phyloP scores from a whole-genome alignment of 495 filamentous ascomycete genomes.

The Parathielavia hyrcaniae region DNA sequence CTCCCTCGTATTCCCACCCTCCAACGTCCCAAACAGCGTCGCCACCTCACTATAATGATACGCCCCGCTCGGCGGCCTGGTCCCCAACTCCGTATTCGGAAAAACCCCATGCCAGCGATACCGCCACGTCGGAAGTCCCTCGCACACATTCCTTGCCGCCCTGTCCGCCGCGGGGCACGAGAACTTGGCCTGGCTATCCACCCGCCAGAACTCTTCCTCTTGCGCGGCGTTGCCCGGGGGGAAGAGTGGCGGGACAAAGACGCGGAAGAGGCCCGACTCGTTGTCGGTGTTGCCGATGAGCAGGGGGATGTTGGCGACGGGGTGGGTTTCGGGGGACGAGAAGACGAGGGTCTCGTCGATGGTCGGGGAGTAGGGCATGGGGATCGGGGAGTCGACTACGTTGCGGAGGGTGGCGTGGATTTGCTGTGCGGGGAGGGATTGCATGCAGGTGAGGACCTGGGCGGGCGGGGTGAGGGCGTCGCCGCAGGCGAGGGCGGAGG shows the following conservation, averaged over 20 bases:
- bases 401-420: constrained; percentile 20
- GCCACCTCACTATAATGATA: constrained; percentile 39
- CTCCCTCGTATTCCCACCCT: constrained; percentile 4
- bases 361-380: constrained; percentile 41
- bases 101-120: constrained; percentile 50
- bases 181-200: constrained; percentile 27
- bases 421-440: constrained; percentile 24
- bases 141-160: constrained; percentile 29
- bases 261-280: constrained; percentile 40
- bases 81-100: constrained; percentile 37
- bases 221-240: not conserved
- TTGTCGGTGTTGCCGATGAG: constrained; percentile 44
- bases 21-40: not conserved
- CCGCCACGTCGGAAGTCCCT: constrained; percentile 43
- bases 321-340: constrained; percentile 32
- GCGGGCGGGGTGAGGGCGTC: constrained; percentile 23
- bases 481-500: constrained; percentile 42
- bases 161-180: constrained; percentile 39
- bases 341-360: constrained; percentile 45
- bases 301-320: constrained; percentile 33
- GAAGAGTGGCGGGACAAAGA: constrained; percentile 23
- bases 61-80: constrained; percentile 40
- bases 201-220: not conserved
- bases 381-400: constrained; percentile 14
- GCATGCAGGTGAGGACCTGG: constrained; percentile 37